Evolutionary conservation across 257 asterid genomes (phyloP).

Genomic region (Handroanthus guayacan): DNA sequence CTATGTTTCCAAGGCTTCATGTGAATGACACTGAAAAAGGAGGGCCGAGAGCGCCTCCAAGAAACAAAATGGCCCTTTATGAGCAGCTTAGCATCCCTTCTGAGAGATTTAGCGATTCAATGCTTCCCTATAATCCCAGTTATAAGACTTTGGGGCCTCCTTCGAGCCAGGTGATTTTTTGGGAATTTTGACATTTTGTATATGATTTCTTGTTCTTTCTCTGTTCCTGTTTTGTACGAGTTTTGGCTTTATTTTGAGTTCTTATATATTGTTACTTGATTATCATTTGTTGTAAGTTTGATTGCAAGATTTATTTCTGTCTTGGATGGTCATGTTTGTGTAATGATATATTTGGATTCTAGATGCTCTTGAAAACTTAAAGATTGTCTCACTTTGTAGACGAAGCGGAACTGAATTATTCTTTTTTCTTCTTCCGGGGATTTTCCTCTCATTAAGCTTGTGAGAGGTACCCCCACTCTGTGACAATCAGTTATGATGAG

Average conservation of each 20-base stretch:
- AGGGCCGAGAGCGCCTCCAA: constrained; percentile 90
- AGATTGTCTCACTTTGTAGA: too few relatives aligned
- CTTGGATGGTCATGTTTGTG: too few relatives aligned
- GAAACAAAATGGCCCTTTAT: constrained; percentile 85
- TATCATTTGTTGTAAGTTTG: neutral
- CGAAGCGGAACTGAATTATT: too few relatives aligned
- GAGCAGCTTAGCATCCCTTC: constrained; percentile 86
- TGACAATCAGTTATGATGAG: too few relatives aligned
- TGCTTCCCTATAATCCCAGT: neutral
- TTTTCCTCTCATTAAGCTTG: too few relatives aligned
- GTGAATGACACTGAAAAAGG: constrained; percentile 77
- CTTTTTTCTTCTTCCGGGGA: too few relatives aligned
- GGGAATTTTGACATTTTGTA: neutral
- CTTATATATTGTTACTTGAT: neutral
- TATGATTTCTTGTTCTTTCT: neutral
- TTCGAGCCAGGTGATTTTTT: constrained; percentile 57
- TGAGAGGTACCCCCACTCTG: too few relatives aligned
- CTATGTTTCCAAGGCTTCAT: constrained; percentile 82
- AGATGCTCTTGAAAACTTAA: too few relatives aligned
- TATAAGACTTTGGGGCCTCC: constrained; percentile 36
- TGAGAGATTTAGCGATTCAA: constrained; percentile 47
- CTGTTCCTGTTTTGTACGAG: too few relatives aligned
- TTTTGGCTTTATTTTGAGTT: neutral
- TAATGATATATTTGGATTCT: too few relatives aligned
- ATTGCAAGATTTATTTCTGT: neutral